Percentiles rank a stretch among this genome's conserved stretches.
Evolutionary conservation across 192 early-diverging fungal genomes (phyloP).

Genomic region (Tieghemiomyces parasiticus): DNA sequence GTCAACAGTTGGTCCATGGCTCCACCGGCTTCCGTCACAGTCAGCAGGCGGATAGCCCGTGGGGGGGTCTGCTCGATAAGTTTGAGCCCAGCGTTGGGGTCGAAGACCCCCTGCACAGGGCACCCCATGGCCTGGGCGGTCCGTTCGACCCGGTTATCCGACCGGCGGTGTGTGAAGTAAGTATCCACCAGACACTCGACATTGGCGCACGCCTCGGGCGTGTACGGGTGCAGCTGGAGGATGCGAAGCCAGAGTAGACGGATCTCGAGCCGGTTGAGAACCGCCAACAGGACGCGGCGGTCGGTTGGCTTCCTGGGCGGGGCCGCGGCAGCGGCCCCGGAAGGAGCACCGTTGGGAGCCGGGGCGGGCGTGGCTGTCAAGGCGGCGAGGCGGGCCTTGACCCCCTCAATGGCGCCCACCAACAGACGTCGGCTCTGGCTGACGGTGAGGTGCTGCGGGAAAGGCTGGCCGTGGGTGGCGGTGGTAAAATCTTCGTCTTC

Average conservation of each 20-base stretch:
- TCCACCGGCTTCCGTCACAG: not conserved
- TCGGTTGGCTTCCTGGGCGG: not conserved
- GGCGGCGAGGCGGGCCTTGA: not conserved
- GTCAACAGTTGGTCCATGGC: not conserved
- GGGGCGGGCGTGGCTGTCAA: not conserved
- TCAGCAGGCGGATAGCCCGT: not conserved
- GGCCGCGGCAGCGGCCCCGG: not conserved
- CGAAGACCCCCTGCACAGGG: too few relatives aligned
- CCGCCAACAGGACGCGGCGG: not conserved
- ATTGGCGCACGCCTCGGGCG: too few relatives aligned
- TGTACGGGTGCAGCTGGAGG: too few relatives aligned
- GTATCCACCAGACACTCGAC: too few relatives aligned
- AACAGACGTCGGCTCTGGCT: not conserved
- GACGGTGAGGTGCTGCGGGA: not conserved
- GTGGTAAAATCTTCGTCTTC: slow-evolving; percentile 11
- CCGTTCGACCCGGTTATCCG: too few relatives aligned
- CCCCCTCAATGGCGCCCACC: not conserved
- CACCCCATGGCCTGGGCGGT: too few relatives aligned
- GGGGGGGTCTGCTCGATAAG: not conserved
- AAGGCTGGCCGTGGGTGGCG: slow-evolving; percentile 1
- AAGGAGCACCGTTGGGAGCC: not conserved
- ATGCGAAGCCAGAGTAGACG: too few relatives aligned
- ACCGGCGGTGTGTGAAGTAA: too few relatives aligned
- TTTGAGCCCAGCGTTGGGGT: too few relatives aligned
- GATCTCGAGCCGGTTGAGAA: not conserved